Percentiles rank a stretch among this genome's conserved stretches.
These are phyloP conservation scores for Phytophthora nicotianae DNA, from an alignment of 352 stramenopile genomes.

Conservation along the genomic window DNA sequence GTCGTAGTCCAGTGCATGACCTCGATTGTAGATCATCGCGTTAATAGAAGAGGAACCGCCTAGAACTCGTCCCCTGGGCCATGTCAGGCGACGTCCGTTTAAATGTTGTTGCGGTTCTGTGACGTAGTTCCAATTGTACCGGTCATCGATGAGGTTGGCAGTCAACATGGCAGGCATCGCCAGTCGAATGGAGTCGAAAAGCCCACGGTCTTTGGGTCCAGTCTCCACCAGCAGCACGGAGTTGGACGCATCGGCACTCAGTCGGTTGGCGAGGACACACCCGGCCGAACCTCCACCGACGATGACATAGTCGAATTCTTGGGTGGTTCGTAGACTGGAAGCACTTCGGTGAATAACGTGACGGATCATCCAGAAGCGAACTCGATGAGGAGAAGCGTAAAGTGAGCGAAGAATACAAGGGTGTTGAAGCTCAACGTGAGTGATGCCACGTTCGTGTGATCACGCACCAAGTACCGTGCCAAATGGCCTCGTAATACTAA, in stretches of 20 bases:
- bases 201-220: constrained; percentile 70
- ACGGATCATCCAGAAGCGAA: constrained; percentile 2
- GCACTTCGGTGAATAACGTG: not conserved
- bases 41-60: constrained; percentile 89
- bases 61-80: constrained; percentile 81
- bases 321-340: not conserved
- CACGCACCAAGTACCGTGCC: constrained; percentile 7
- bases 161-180: constrained; percentile 80
- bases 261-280: constrained; percentile 88
- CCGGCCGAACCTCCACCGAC: constrained; percentile 89
- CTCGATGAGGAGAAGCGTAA: constrained; percentile 4
- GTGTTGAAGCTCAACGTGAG: not conserved
- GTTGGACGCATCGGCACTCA: constrained; percentile 76
- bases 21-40: constrained; percentile 89
- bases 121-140: constrained; percentile 88
- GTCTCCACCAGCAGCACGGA: constrained; percentile 91
- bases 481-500: not conserved
- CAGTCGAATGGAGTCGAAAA: constrained; percentile 88
- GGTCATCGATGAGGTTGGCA: constrained; percentile 77
- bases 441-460: not conserved
- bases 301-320: constrained; percentile 91
- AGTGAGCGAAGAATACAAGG: not conserved
- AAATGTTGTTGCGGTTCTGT: constrained; percentile 81
- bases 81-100: constrained; percentile 73
- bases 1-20: constrained; percentile 83